A percentile compares a stretch with the other conserved stretches of the same genome.
These are phyloP conservation scores for Mesembryanthemum crystallinum DNA, from an alignment of 148 eudicot species.

Conservation along the genomic window DNA sequence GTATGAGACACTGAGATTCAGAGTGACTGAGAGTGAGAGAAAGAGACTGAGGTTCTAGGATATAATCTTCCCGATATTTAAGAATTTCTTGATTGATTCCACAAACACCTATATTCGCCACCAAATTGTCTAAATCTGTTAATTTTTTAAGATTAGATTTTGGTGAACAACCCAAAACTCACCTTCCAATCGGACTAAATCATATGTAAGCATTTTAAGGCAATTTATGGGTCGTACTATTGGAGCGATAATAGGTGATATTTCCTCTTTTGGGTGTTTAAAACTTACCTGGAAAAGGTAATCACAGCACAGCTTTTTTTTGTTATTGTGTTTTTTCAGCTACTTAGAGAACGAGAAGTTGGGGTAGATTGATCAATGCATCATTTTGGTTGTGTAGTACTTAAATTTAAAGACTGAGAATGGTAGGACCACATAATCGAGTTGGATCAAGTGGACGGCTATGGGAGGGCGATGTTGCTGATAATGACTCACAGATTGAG, in stretches of 20 bases:
- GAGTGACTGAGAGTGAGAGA: not conserved
- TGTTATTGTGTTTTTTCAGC: not conserved
- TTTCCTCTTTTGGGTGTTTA: too few relatives aligned
- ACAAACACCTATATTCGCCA: too few relatives aligned
- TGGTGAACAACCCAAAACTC: too few relatives aligned
- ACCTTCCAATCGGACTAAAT: too few relatives aligned
- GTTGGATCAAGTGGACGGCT: slow-evolving; percentile 35
- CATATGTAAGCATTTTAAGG: not conserved
- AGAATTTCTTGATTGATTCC: too few relatives aligned
- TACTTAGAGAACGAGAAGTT: slow-evolving; percentile 1
- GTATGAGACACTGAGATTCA: not conserved
- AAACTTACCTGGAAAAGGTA: not conserved
- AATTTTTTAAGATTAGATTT: too few relatives aligned
- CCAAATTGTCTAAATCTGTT: too few relatives aligned
- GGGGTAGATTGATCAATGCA: not conserved
- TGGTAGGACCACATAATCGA: slow-evolving; percentile 34
- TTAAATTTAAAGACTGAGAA: not conserved
- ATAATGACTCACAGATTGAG: slow-evolving; percentile 21
- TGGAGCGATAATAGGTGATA: too few relatives aligned
- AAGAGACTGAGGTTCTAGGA: not conserved
- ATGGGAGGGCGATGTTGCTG: slow-evolving; percentile 22
- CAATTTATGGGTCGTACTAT: not conserved
- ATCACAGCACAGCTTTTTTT: not conserved
- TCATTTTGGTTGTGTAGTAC: not conserved
- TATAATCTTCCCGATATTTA: too few relatives aligned